These are phyloP conservation scores for Tulasnella sp. DNA, from an alignment of 768 basidiomycete genomes.

Conservation along the genomic window DNA sequence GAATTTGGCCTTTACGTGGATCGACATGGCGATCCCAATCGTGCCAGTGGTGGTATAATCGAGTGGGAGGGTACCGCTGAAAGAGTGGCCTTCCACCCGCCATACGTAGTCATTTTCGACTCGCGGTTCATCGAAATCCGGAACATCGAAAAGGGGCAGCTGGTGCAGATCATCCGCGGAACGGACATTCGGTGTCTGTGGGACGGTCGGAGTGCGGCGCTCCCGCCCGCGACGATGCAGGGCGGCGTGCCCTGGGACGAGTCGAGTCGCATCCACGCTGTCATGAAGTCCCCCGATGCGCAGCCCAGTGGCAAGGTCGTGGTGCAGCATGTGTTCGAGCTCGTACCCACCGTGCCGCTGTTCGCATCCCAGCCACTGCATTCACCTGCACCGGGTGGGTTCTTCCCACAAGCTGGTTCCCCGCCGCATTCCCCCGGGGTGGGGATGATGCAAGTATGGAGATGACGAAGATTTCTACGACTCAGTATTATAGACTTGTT, in stretches of 20 bases:
- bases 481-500: no score
- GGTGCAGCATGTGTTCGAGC: slow-evolving; percentile 25
- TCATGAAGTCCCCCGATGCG: slow-evolving; percentile 50
- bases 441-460: no score
- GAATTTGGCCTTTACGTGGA: slow-evolving; percentile 90
- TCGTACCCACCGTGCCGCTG: slow-evolving; percentile 57
- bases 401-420: slow-evolving; percentile 2
- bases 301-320: slow-evolving; percentile 25
- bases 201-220: slow-evolving; percentile 56
- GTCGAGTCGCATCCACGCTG: slow-evolving; percentile 76
- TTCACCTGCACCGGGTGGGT: not conserved
- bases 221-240: slow-evolving; percentile 27
- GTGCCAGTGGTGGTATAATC: slow-evolving; percentile 51
- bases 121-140: slow-evolving; percentile 83
- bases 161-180: slow-evolving; percentile 72
- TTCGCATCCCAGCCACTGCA: slow-evolving; percentile 26
- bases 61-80: slow-evolving; percentile 95
- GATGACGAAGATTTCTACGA: no score
- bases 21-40: slow-evolving; percentile 78
- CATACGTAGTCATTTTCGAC: slow-evolving; percentile 80
- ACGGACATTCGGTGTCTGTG: slow-evolving; percentile 76
- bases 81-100: slow-evolving; percentile 76
- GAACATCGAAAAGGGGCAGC: slow-evolving; percentile 64
- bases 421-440: slow-evolving; percentile 8
- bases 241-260: slow-evolving; percentile 38